Evolutionary conservation across 2,329 filamentous ascomycete species (phyloP), one percentile per base, ranked within the genome.

Genomic region (Claviceps pazoutovae): DNA sequence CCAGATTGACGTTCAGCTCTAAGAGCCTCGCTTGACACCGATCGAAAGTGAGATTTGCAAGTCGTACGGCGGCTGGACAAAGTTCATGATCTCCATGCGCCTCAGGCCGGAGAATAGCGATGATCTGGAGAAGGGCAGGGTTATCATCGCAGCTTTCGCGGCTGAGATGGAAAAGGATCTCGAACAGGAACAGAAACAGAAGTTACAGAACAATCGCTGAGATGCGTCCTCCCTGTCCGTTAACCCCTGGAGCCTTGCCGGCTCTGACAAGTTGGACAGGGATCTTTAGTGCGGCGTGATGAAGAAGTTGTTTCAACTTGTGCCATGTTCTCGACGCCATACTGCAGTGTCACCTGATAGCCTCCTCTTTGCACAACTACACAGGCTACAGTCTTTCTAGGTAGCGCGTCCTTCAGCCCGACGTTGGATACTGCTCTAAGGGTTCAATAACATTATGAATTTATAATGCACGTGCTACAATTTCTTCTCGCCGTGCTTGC

Each of bases 21-120:
- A 5, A 52, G 51, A 52, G n/a, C 51, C 51, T n/a, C 41, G 23
- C 13, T 23, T 52, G 46, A 49, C 11, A 21, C 9, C 48, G 21
- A 4, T 36, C 19, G 51, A 49, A 42, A 47, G 51, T 14, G 19
- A 46, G 5, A 46, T 52, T 14, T 23, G 51, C 39, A 49, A 13
- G 11, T 42, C 39, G 2, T 52, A 52, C 42, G 51, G 51, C 17
- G 47, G 51, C 11, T 52, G 51, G 51, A 52, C 42, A 21, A 52
- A 49, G 8, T 52, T 52, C 23, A 52, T 52, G 42, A 2, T 2
- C 2, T 45, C 46, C 36, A 26, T 46, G 34, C 42, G 47, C 21
- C 51, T 52, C 34, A 52, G 49, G 42, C 51, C 51, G 11, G 38
- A 21, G 34, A n/a, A 41, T 1, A 3, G 4, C 16, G 51, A 43